Conservation (phyloP, 2,329 filamentous ascomycete species). For the Paramyrothecium sp. region DNA sequence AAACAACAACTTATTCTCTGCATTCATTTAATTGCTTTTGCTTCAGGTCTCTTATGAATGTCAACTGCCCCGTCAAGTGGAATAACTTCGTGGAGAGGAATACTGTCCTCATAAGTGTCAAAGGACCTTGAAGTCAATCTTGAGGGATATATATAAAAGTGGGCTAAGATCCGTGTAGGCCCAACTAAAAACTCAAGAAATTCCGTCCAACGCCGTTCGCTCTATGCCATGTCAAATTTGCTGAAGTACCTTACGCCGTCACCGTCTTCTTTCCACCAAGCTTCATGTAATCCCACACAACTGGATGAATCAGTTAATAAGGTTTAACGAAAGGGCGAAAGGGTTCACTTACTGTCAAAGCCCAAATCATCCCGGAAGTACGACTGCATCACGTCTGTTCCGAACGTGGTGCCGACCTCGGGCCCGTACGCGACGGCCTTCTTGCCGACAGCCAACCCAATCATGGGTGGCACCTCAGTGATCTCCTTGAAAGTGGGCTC, state of each 20-base stretch:
- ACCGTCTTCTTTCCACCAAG: conserved; percentile 33
- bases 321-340: too few relatives aligned
- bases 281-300: conserved; percentile 55
- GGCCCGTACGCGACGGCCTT: conserved; percentile 64
- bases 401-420: conserved; percentile 53
- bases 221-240: background rate
- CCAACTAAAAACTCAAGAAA: too few relatives aligned
- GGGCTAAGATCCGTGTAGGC: too few relatives aligned
- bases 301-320: conserved; percentile 30
- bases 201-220: background rate
- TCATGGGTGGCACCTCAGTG: conserved; percentile 59
- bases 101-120: too few relatives aligned
- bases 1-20: too few relatives aligned
- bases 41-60: too few relatives aligned
- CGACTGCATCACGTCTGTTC: conserved; percentile 59
- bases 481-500: conserved; percentile 48
- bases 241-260: background rate
- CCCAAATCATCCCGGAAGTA: conserved; percentile 71
- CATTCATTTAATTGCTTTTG: too few relatives aligned
- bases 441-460: conserved; percentile 70
- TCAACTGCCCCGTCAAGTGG: too few relatives aligned
- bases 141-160: too few relatives aligned
- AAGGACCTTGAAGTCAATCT: too few relatives aligned
- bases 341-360: conserved; percentile 53
- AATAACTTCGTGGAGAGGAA: too few relatives aligned